Evolutionary conservation across 2,329 filamentous ascomycete genomes (phyloP).

Genomic region (Phialophora macrospora): DNA sequence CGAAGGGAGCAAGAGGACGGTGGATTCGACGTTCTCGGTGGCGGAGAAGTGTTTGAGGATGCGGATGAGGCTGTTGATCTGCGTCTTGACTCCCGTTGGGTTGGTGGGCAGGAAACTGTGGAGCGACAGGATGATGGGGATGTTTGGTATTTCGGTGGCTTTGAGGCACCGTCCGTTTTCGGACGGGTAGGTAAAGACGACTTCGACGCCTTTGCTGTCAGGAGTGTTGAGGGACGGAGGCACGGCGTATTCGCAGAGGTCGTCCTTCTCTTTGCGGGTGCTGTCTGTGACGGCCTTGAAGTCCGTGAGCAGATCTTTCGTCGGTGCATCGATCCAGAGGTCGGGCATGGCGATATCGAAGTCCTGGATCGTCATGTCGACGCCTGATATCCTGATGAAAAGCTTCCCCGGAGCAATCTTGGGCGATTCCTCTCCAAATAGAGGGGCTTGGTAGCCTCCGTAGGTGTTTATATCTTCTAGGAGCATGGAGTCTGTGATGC

Average conservation of each 20-base stretch:
- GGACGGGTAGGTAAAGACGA: constrained; percentile 37
- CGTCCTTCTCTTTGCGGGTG: constrained; percentile 28
- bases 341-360: constrained; percentile 36
- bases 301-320: constrained; percentile 35
- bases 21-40: constrained; percentile 60
- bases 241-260: constrained; percentile 38
- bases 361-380: constrained; percentile 34
- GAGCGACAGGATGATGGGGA: constrained; percentile 49
- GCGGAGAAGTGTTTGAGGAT: constrained; percentile 55
- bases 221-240: constrained; percentile 32
- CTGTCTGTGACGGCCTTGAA: constrained; percentile 32
- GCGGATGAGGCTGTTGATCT: constrained; percentile 31
- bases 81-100: constrained; percentile 42
- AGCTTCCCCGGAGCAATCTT: constrained; percentile 41
- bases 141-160: constrained; percentile 33
- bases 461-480: constrained; percentile 65
- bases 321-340: constrained; percentile 38
- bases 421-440: constrained; percentile 54
- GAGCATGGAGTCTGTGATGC: constrained; percentile 53
- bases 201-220: constrained; percentile 33
- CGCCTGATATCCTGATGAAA: constrained; percentile 42
- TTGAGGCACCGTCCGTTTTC: constrained; percentile 34
- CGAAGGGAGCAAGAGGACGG: constrained; percentile 60
- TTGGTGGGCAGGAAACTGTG: constrained; percentile 47
- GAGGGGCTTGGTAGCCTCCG: constrained; percentile 57